Conservation (phyloP, 2,329 filamentous ascomycete genomes). For the Clonostachys rhizophaga region DNA sequence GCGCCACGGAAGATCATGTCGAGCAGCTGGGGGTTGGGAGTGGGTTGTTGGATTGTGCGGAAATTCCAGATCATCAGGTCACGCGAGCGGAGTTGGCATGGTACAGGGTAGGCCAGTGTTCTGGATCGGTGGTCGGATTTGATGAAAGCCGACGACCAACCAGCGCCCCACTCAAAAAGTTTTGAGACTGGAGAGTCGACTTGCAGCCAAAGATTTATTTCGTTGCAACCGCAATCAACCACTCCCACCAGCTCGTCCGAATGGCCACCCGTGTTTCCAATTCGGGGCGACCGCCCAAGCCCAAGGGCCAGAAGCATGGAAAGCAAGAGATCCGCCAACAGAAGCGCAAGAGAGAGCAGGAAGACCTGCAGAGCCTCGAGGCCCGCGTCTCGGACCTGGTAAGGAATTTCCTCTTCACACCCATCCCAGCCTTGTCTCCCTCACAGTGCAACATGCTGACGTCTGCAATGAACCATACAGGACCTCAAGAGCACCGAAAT, state of each 20-base stretch:
- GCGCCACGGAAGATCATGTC: too few species aligned
- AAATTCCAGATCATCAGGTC: too few species aligned
- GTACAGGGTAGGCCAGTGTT: too few species aligned
- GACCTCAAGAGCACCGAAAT: slow-evolving; percentile 55
- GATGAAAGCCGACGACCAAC: not conserved
- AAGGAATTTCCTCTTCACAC: slow-evolving; percentile 6
- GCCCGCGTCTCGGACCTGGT: slow-evolving; percentile 25
- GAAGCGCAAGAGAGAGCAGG: slow-evolving; percentile 30
- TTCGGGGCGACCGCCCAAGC: not conserved
- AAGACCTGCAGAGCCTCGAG: slow-evolving; percentile 24
- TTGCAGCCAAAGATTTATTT: not conserved
- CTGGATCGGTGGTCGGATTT: too few species aligned
- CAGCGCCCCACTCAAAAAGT: not conserved
- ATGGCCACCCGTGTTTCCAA: too few species aligned
- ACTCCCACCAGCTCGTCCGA: too few species aligned
- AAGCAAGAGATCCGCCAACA: slow-evolving; percentile 25
- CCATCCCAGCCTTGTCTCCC: not conserved
- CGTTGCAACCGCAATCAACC: not conserved
- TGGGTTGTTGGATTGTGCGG: too few species aligned
- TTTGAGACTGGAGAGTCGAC: not conserved
- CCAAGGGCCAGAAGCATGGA: slow-evolving; percentile 12
- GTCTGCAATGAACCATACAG: slow-evolving; percentile 21
- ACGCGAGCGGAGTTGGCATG: too few species aligned
- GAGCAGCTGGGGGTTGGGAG: too few species aligned
- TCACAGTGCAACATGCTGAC: not conserved